Evolutionary conservation across 257 asterid species (phyloP).

Genomic region (Ilex asprella): DNA sequence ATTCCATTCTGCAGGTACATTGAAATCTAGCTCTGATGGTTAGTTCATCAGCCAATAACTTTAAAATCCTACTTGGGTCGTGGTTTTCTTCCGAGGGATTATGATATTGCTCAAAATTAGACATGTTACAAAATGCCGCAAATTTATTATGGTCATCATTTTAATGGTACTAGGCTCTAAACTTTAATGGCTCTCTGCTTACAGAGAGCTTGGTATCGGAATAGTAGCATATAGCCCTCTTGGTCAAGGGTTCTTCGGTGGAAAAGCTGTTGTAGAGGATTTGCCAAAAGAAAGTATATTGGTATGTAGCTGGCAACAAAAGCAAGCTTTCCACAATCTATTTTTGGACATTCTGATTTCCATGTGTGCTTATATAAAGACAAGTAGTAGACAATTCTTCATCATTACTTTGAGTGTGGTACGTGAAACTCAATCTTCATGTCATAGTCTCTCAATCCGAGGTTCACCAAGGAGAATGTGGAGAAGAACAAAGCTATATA

Average conservation of each 20-base stretch:
- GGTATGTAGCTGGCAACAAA: conserved; percentile 22
- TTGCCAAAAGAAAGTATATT: conserved; percentile 28
- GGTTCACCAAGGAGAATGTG: conserved; percentile 34
- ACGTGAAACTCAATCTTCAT: neutral
- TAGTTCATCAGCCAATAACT: no score
- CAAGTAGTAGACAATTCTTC: neutral
- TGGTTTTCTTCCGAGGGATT: no score
- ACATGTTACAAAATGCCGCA: no score
- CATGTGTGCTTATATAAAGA: neutral
- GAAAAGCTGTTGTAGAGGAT: conserved; percentile 37
- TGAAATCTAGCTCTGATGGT: neutral
- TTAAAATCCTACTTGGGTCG: no score
- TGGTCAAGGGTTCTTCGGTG: conserved; percentile 51
- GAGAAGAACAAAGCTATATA: conserved; percentile 45
- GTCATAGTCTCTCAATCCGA: conserved; percentile 24
- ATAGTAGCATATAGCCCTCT: conserved; percentile 50
- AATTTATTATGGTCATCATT: no score
- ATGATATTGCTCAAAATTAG: no score
- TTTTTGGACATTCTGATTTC: no score
- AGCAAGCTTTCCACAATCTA: no score
- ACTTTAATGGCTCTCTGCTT: neutral
- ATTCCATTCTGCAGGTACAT: conserved; percentile 50
- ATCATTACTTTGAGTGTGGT: neutral
- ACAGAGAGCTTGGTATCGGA: conserved; percentile 47
- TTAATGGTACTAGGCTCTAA: no score